Percentiles rank a stretch among this genome's conserved stretches.
These are phyloP conservation scores for Daldinia caldariorum DNA, from an alignment of 495 filamentous ascomycete genomes.

Conservation along the genomic window DNA sequence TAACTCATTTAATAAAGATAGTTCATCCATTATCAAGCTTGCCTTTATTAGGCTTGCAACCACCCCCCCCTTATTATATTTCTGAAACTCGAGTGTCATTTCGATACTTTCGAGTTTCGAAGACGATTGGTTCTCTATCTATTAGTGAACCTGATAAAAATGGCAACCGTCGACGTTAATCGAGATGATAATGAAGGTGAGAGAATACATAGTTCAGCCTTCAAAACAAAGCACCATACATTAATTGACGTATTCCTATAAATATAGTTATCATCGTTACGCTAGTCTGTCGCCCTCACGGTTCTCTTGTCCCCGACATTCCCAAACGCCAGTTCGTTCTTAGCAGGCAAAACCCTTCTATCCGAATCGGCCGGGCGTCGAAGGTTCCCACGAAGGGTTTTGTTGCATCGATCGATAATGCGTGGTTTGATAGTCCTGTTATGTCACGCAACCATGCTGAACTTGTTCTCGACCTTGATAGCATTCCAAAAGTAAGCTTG, in stretches of 20 bases:
- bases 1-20: no score
- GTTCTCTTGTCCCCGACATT: conserved; percentile 7
- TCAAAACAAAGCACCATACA: neutral
- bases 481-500: conserved; percentile 15
- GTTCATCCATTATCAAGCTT: neutral
- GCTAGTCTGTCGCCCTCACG: conserved; percentile 25
- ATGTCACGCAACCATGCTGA: conserved; percentile 83
- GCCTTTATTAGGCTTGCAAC: conserved; percentile 4
- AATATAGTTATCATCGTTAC: conserved; percentile 37
- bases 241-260: conserved; percentile 5
- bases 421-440: conserved; percentile 80
- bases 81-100: conserved; percentile 7
- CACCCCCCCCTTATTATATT: neutral
- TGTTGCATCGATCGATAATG: conserved; percentile 63
- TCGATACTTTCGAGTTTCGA: conserved; percentile 12
- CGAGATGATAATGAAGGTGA: conserved; percentile 21
- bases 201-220: neutral
- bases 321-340: conserved; percentile 49
- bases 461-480: conserved; percentile 57
- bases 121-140: neutral
- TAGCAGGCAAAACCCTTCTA: conserved; percentile 20
- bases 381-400: conserved; percentile 54
- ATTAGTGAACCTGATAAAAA: conserved; percentile 11
- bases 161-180: conserved; percentile 18
- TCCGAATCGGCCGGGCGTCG: conserved; percentile 55